Evolutionary conservation across 2,329 filamentous ascomycete species (phyloP), one percentile per base, ranked within the genome.

Genomic region (Colletotrichum lini): DNA sequence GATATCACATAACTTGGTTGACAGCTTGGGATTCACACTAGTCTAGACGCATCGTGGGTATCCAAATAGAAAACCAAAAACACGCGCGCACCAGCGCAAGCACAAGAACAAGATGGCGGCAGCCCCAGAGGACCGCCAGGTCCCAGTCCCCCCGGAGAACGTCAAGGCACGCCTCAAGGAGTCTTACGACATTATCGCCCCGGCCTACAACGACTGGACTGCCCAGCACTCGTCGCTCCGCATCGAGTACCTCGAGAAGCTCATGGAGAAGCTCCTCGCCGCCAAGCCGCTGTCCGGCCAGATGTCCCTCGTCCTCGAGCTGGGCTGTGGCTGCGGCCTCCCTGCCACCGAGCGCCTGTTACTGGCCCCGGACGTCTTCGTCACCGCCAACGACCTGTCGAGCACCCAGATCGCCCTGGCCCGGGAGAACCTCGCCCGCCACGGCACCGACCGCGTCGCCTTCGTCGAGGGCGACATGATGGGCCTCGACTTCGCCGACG

Each of bases 331-430:
- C 52, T 76, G 79, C 44, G 83, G 83, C 45, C 47, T 79, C 9
- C 83, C 83, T 9, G 79, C 81, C 15, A 80, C 80, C 2, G 69
- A 77, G 59, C 77, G 70, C 54, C 78, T 85, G 15, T 77, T 85
- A 5, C 73, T 75, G 2, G 72, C 74, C 42, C 70, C 74, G 5
- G 65, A 57, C 23, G 59, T 73, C 49, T 59, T 72, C 58, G 77
- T 84, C 53, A 76, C 77, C 12, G 84, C 81, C 73, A 84, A 84
- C 74, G 84, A 86, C 75, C 70, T 85, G 10, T 85, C 84, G 5
- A 75, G 75, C 49, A 74, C 76, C 9, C 83, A 85, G 78, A 73
- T 85, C 42, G 73, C 70, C 3, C 73, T 83, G 8, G 73, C 70
- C 3, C 50, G 45, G n/a, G 69, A 68, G 44, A 72, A 70, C 58